Evolutionary conservation across 208 protist genomes (phyloP).

Genomic region (Ichthyophonus hoferi): DNA sequence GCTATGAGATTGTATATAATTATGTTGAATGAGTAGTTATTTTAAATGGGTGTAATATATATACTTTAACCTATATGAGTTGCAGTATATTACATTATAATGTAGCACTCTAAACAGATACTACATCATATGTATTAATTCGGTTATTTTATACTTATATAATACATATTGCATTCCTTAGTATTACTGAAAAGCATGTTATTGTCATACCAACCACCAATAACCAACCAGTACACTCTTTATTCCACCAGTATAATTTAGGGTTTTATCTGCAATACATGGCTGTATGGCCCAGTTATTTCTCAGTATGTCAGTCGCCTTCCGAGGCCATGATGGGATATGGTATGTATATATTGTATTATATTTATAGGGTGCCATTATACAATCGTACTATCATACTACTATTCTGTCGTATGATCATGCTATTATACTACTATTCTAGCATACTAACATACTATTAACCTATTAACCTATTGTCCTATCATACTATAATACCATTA

Average conservation of each 20-base stretch:
- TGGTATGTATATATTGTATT: not conserved
- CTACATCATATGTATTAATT: not conserved
- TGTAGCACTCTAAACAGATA: not conserved
- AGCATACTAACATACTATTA: too few species aligned
- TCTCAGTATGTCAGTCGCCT: slow-evolving; percentile 18
- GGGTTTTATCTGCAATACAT: slow-evolving; percentile 35
- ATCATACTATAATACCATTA: too few species aligned
- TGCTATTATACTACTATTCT: too few species aligned
- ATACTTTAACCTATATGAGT: not conserved
- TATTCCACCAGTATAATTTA: not conserved
- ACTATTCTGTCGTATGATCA: too few species aligned
- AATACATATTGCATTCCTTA: not conserved
- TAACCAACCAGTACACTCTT: not conserved
- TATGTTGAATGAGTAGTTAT: not conserved
- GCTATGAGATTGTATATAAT: not conserved
- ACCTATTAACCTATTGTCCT: too few species aligned
- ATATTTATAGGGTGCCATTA: too few species aligned
- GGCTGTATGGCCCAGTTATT: slow-evolving; percentile 31
- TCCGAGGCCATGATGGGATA: slow-evolving; percentile 14
- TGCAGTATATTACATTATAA: not conserved
- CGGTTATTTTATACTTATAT: not conserved
- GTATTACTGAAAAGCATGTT: not conserved
- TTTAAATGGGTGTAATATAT: not conserved
- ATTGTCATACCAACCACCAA: not conserved
- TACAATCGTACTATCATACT: too few species aligned